phyloP scores from a whole-genome alignment of 352 stramenopile genomes.

The Phytophthora pisi region DNA sequence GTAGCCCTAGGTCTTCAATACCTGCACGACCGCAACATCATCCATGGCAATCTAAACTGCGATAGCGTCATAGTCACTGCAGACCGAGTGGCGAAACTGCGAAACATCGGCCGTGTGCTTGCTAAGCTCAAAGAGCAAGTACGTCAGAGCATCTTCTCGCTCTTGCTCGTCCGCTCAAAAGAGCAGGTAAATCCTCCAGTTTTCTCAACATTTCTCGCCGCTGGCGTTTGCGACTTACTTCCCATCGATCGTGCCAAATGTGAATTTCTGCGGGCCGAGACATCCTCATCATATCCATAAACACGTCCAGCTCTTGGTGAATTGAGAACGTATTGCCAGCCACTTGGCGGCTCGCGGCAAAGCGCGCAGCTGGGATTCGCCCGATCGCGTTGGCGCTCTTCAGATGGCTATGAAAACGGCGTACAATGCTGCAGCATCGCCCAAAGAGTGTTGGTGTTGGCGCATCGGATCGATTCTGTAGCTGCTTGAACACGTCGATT shows the following conservation, averaged over 20 bases:
- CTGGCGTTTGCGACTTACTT: background rate
- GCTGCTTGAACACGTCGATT: conserved; percentile 7
- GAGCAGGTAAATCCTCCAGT: background rate
- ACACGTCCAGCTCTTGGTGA: background rate
- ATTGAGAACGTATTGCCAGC: conserved; percentile 7
- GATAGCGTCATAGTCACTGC: conserved; percentile 22
- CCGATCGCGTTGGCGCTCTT: background rate
- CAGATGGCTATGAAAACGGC: background rate
- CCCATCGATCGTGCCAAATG: conserved; percentile 11
- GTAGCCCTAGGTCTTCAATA: conserved; percentile 35
- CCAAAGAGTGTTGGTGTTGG: background rate
- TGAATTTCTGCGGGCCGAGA: background rate
- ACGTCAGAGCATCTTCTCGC: conserved; percentile 1
- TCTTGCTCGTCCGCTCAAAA: conserved; percentile 1
- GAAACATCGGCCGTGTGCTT: conserved; percentile 18
- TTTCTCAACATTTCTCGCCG: background rate
- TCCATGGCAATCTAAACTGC: conserved; percentile 23
- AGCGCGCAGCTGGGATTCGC: background rate
- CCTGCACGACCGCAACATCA: conserved; percentile 24
- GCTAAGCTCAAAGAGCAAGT: conserved; percentile 18
- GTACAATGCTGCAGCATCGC: background rate
- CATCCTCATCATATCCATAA: conserved; percentile 2
- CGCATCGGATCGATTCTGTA: background rate
- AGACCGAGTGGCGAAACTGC: conserved; percentile 19
- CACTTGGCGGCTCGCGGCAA: conserved; percentile 3